Conservation (phyloP, 257 asterid species). For the Solanum tarapatanum region DNA sequence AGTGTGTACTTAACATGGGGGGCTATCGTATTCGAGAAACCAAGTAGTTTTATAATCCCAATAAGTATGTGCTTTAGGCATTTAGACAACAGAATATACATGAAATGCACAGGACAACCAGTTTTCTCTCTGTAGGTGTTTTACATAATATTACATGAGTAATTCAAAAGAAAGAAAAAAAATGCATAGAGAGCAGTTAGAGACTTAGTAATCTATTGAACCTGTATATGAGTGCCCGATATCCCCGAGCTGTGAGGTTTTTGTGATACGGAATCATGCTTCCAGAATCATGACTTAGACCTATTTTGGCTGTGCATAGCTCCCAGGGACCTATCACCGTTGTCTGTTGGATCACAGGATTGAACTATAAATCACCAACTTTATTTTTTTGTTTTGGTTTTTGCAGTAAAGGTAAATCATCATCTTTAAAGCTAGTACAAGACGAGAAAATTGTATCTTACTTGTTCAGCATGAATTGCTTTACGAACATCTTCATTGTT, state of each 20-base stretch:
- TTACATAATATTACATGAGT: neutral
- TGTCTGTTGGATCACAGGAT: constrained; percentile 23
- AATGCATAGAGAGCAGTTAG: neutral
- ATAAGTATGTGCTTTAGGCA: neutral
- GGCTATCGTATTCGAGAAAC: neutral
- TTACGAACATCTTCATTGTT: constrained; percentile 63
- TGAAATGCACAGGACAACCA: neutral
- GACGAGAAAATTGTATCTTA: constrained; percentile 27
- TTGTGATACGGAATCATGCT: constrained; percentile 92
- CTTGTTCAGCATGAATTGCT: constrained; percentile 81
- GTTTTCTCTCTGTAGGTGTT: neutral
- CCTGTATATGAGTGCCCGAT: constrained; percentile 81
- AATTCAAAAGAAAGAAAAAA: neutral
- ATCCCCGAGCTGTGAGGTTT: constrained; percentile 75
- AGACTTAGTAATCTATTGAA: neutral
- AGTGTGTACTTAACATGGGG: neutral
- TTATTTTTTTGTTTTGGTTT: neutral
- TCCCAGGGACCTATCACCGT: constrained; percentile 44
- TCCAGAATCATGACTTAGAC: constrained; percentile 64
- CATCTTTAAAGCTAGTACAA: neutral
- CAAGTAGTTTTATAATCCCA: neutral
- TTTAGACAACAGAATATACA: neutral
- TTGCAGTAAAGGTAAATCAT: neutral
- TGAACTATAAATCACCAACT: neutral
- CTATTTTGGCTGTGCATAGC: constrained; percentile 55